Base-by-base conservation (phyloP, 2,329 filamentous ascomycete genomes). In the Aspergillus sp. region DNA sequence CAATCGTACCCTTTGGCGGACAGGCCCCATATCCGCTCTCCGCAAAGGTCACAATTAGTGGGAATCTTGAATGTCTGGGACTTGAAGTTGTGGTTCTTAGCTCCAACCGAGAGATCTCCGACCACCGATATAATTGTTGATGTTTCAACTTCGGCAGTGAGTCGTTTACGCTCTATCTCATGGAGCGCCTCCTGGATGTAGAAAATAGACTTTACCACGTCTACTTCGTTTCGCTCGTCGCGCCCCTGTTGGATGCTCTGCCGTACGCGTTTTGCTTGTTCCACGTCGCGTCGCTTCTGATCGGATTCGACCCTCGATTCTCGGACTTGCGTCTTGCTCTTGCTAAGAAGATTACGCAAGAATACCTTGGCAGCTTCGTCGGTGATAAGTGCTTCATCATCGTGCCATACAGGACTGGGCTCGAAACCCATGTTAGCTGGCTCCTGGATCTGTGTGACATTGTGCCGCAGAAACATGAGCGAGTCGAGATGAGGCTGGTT, bases 61-160 rank as follows among this genome's bases (percentile, higher is more conserved):
- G 96, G 96, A 60, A 99, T 96, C 75, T 98, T 98, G 82, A 98
- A 99, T 0, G 95, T 98, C 71, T 98, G 92, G n/a, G 91, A 87
- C 76, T 96, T 96, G 83, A 99, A 99, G 70, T 96, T 95, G 79
- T 99, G 95, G 69, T 93, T 96, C 73, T 91, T 91, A 11, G 93
- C 93, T 17, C 93, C 93, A 19, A 96, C 80, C 2, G 93, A 96
- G 54, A 99, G 84, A 71, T 99, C 95, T 37, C 95, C 95, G 3
- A 97, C 93, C 0, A 87, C 90, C 9, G 87, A 82, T n/a, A 91
- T 93, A 70, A 99, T 96, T 2, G 93, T 96, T 1, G 89, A 89
- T 8, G 93, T 93, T 76, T 99, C 95, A 15, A 97, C 89, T 74
- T 98, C 95, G 37, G 91, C 91, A 2, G 90, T 95, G 42, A 97